Conservation (phyloP, 2,329 filamentous ascomycete genomes). For the Aspergillus vadensis region DNA sequence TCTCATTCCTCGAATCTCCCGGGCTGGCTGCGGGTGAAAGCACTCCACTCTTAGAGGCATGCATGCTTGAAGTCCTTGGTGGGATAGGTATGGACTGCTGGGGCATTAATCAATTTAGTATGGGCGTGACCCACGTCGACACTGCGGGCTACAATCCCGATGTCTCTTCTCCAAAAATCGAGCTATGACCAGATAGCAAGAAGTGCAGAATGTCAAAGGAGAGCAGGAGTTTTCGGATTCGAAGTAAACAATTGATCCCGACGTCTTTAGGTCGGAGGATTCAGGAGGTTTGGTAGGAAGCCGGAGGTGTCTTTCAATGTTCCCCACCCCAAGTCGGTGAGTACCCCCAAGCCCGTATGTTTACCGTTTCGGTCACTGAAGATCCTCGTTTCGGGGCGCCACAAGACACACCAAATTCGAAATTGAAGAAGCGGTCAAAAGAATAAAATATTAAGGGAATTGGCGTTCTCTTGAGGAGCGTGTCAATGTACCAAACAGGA, state of each 20-base stretch:
- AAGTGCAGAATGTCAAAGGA: too few species aligned
- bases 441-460: background rate
- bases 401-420: background rate
- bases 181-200: background rate
- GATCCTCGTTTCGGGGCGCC: background rate
- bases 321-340: slow-evolving; percentile 20
- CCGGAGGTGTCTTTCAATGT: slow-evolving; percentile 7
- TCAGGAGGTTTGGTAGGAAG: slow-evolving; percentile 5
- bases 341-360: background rate
- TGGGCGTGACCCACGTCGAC: background rate
- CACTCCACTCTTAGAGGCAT: slow-evolving; percentile 16
- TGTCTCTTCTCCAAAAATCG: background rate
- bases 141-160: background rate
- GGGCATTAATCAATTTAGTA: slow-evolving; percentile 11
- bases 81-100: slow-evolving; percentile 20
- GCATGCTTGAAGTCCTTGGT: slow-evolving; percentile 21
- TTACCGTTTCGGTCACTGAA: slow-evolving; percentile 5
- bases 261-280: background rate
- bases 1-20: slow-evolving; percentile 23
- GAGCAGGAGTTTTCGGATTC: too few species aligned
- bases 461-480: background rate
- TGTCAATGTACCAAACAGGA: background rate
- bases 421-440: slow-evolving; percentile 3
- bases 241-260: background rate
- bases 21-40: slow-evolving; percentile 15